Conservation (phyloP, 768 basidiomycete species). For the Lepiota venenata region DNA sequence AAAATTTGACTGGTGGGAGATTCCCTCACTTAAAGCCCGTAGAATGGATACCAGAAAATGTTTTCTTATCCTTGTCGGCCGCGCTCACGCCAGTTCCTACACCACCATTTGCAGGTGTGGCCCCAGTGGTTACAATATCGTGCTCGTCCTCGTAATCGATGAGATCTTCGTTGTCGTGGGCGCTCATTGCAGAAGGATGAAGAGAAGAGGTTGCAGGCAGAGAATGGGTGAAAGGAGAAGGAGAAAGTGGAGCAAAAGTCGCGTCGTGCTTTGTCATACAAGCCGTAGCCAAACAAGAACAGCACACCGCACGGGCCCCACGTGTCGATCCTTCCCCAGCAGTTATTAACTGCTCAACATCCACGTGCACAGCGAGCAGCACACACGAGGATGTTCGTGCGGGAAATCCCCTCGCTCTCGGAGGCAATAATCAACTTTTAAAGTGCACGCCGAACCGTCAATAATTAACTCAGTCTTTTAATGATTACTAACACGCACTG, state of each 20-base stretch:
- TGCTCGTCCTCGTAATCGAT: constrained; percentile 95
- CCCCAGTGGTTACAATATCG: constrained; percentile 58
- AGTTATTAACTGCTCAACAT: no score
- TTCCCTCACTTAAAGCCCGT: constrained; percentile 89
- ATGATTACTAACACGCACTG: no score
- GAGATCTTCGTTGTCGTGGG: constrained; percentile 86
- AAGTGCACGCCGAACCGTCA: no score
- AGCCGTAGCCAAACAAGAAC: constrained; percentile 27
- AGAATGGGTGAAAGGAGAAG: constrained; percentile 20
- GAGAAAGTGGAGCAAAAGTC: constrained; percentile 11
- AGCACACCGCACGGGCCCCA: constrained; percentile 33
- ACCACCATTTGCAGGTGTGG: constrained; percentile 46
- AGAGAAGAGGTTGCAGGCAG: constrained; percentile 23
- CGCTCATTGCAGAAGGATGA: constrained; percentile 52
- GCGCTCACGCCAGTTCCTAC: constrained; percentile 34
- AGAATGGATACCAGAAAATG: constrained; percentile 99
- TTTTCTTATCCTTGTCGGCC: constrained; percentile 90
- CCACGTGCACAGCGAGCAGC: no score
- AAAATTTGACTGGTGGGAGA: background rate
- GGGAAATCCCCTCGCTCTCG: no score
- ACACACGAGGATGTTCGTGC: no score
- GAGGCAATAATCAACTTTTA: no score
- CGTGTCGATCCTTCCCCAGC: no score
- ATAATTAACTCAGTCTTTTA: no score
- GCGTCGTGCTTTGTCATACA: constrained; percentile 22